These are phyloP conservation scores for Chaetomium fimeti DNA, from an alignment of 495 filamentous ascomycete genomes.

Conservation along the genomic window DNA sequence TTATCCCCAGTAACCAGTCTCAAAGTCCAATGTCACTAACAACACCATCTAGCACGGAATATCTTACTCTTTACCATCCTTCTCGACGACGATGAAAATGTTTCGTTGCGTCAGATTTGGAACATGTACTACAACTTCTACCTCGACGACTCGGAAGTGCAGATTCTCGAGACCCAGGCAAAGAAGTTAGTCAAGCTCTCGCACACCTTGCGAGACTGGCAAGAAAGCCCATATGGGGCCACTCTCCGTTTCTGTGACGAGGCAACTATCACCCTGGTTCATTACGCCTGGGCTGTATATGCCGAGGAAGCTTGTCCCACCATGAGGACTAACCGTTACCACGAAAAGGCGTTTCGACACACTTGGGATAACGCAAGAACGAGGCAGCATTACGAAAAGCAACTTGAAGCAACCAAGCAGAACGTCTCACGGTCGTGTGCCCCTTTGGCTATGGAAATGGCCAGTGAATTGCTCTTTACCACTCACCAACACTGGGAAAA, in stretches of 20 bases:
- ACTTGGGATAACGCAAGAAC: neutral
- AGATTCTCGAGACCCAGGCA: conserved; percentile 40
- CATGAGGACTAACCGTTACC: neutral
- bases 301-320: neutral
- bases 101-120: conserved; percentile 43
- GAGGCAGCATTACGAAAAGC: neutral
- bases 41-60: conserved; percentile 47
- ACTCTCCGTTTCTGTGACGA: conserved; percentile 40
- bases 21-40: conserved; percentile 12
- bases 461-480: conserved; percentile 30
- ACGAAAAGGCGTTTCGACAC: neutral
- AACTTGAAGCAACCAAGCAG: conserved; percentile 15
- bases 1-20: neutral
- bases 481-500: conserved; percentile 39
- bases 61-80: conserved; percentile 50
- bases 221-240: conserved; percentile 36
- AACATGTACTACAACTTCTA: conserved; percentile 56
- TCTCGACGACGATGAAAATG: conserved; percentile 36
- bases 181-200: conserved; percentile 43
- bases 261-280: conserved; percentile 36
- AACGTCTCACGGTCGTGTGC: conserved; percentile 20
- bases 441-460: conserved; percentile 10
- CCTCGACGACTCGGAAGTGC: conserved; percentile 40
- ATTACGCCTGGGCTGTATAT: conserved; percentile 40
- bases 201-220: conserved; percentile 38